These are phyloP conservation scores for Panicum virgatum DNA, from an alignment of 202 grass and related monocot species.

Conservation along the genomic window DNA sequence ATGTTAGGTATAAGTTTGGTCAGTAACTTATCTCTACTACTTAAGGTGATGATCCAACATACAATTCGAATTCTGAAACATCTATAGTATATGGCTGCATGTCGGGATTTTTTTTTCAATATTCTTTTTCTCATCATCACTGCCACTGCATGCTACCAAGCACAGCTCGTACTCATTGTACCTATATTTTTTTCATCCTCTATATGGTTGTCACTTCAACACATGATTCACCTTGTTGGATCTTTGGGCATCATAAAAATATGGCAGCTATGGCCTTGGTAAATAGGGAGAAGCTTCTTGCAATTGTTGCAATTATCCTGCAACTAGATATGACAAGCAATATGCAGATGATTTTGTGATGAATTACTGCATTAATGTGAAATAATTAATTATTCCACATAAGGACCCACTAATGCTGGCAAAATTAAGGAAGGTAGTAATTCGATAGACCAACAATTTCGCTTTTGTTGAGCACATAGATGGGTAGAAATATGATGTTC, in stretches of 20 bases:
- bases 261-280: neutral
- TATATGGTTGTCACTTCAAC: slow-evolving; percentile 9
- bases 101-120: neutral
- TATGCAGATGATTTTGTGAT: slow-evolving; percentile 3
- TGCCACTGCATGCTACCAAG: neutral
- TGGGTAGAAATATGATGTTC: neutral
- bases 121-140: neutral
- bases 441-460: neutral
- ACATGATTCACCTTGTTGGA: neutral
- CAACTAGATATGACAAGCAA: neutral
- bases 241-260: slow-evolving; percentile 4
- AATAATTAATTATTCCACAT: neutral
- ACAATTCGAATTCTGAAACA: neutral
- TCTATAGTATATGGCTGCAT: neutral
- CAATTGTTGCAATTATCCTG: neutral
- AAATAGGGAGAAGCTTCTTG: no score
- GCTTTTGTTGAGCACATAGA: slow-evolving; percentile 6
- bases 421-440: neutral
- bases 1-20: neutral
- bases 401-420: neutral
- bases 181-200: neutral
- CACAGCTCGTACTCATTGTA: neutral
- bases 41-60: neutral
- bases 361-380: slow-evolving; percentile 7
- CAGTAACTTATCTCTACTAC: neutral